Evolutionary conservation across 2,329 filamentous ascomycete species (phyloP).

Genomic region (Kalmusia sp.): DNA sequence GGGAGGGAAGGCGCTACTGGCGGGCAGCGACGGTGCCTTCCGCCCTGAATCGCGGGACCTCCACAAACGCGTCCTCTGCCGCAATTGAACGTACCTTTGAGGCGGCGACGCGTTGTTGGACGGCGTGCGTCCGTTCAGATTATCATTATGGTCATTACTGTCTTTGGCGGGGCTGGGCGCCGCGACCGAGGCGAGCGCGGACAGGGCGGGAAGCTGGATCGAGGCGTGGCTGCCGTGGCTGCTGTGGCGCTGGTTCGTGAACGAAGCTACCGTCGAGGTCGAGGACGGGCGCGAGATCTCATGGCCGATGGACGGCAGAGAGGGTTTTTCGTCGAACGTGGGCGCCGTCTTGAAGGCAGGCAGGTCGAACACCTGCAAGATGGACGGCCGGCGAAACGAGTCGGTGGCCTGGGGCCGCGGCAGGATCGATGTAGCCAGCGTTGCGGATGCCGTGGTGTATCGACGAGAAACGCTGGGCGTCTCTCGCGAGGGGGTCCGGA

Average conservation of each 20-base stretch:
- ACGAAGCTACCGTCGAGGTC: conserved; percentile 56
- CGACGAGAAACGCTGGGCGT: conserved; percentile 47
- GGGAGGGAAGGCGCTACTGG: conserved; percentile 25
- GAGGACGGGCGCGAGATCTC: conserved; percentile 62
- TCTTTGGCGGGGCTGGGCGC: conserved; percentile 58
- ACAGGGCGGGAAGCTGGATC: conserved; percentile 63
- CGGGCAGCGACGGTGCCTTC: conserved; percentile 8
- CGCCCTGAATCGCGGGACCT: not conserved
- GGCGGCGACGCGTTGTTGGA: conserved; percentile 36
- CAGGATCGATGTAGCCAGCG: conserved; percentile 62
- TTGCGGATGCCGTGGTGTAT: conserved; percentile 61
- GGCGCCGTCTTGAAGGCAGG: conserved; percentile 55
- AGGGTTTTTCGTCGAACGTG: conserved; percentile 55
- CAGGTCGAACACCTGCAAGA: conserved; percentile 57
- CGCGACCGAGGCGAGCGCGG: conserved; percentile 66
- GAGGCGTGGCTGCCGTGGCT: conserved; percentile 51
- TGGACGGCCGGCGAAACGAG: conserved; percentile 55
- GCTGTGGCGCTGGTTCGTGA: conserved; percentile 47
- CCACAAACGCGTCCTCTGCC: not conserved
- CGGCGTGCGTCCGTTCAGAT: conserved; percentile 28
- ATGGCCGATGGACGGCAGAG: conserved; percentile 56
- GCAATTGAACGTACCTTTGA: conserved; percentile 32
- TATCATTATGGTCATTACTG: conserved; percentile 38
- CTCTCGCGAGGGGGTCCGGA: conserved; percentile 29
- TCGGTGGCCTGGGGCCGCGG: conserved; percentile 67